Evolutionary conservation across 1,139 yeast species (phyloP), one percentile per base, ranked within the genome.

Genomic region (Pichia kudriavzevii): DNA sequence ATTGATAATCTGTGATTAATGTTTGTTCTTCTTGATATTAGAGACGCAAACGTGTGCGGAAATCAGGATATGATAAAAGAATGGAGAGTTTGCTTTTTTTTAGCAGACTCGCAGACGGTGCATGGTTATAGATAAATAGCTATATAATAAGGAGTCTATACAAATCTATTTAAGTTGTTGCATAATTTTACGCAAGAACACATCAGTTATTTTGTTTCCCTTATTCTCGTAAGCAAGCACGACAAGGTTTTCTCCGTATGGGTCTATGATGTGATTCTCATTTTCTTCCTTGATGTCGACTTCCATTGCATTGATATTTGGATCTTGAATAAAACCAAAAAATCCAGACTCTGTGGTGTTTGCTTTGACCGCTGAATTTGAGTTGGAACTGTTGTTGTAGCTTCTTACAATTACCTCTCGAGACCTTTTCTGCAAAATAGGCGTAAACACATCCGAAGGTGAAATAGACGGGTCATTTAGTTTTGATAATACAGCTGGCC

Each of bases 261-360:
- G 17, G 22, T 39, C 42, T 5, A 34, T 9, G 4, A 30, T 33
- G n/a, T 21, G 34, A 4, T 26, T 30, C 7, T 30, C 32, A 11
- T 35, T 32, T 12, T n/a, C 29, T 4, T 32, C 31, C 5, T 17
- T 32, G 12, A 30, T 32, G 13, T 22, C 39, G 36, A 33, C 31
- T n/a, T 32, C 36, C 27, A 35, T 39, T 9, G 38, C 38, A 3
- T 45, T 49, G 14, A 40, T 43, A 18, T 46, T 39, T 1, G 57
- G 54, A 11, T 52, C 57, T 25, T 50, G 47, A 9, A 52, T 45
- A 33, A 52, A 46, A 0, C 57, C 58, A 38, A 54, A 52, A 22
- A 54, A 49, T 23, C 45, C 49, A 13, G 45, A 32, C 14, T 50
- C 54, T 35, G 35, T 40, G 8, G 29, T 26, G 9, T 23, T 32